These are phyloP conservation scores for Chlorella vulgaris DNA, from an alignment of 139 green algal species.

Conservation along the genomic window DNA sequence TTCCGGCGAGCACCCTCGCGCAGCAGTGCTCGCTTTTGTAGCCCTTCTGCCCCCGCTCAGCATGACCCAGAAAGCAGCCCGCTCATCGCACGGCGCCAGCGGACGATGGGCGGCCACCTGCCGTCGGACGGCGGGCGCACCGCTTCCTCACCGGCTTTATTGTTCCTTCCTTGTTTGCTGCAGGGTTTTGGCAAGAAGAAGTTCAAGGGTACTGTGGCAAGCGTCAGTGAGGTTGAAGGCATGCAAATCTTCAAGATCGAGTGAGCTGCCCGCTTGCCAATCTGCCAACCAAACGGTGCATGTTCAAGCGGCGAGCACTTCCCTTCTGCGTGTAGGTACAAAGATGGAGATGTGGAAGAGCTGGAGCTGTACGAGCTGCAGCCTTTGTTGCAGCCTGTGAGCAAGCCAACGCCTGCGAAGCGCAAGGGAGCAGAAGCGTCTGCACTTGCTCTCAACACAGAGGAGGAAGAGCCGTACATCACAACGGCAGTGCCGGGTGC, in stretches of 20 bases:
- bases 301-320: too few species aligned
- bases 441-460: neutral
- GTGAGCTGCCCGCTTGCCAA: neutral
- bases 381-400: neutral
- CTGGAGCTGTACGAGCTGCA: constrained; percentile 1
- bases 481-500: neutral
- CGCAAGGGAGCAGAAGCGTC: neutral
- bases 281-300: neutral
- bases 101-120: neutral
- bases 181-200: constrained; percentile 5
- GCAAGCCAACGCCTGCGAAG: neutral
- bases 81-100: too few species aligned
- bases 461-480: neutral
- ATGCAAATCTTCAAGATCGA: neutral
- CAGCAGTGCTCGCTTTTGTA: neutral
- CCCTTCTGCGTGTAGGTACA: constrained; percentile 4
- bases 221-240: neutral
- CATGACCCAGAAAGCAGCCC: too few species aligned
- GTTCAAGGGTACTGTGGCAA: neutral
- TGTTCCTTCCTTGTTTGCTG: neutral
- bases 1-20: neutral
- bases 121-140: neutral
- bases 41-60: neutral
- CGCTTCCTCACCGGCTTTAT: neutral
- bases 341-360: constrained; percentile 6